phyloP scores from a whole-genome alignment of 2,329 filamentous ascomycete genomes.

The Penicillium sp. region DNA sequence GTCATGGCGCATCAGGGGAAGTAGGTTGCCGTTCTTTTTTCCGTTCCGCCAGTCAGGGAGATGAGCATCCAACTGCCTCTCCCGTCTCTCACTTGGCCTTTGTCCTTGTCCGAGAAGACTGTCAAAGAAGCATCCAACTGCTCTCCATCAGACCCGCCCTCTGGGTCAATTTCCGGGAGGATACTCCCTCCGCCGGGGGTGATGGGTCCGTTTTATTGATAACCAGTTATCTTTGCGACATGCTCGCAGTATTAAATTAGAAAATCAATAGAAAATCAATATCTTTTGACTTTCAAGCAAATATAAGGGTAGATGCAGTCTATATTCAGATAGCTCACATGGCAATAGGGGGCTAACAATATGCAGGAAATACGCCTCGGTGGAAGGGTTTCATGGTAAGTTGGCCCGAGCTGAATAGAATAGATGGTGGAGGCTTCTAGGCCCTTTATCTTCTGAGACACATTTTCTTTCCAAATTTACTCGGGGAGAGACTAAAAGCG shows the following conservation, averaged over 20 bases:
- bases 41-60: constrained; percentile 39
- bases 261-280: neutral
- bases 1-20: constrained; percentile 27
- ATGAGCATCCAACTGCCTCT: constrained; percentile 44
- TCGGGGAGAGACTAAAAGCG: no score
- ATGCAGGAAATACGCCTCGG: neutral
- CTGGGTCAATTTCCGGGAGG: constrained; percentile 17
- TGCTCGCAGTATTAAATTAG: constrained; percentile 6
- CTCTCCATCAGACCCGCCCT: constrained; percentile 39
- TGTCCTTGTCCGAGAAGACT: constrained; percentile 31
- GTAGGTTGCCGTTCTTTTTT: constrained; percentile 37
- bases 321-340: neutral
- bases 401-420: neutral
- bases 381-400: neutral
- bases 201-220: constrained; percentile 24
- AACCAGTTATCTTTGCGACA: constrained; percentile 10
- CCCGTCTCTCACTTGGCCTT: constrained; percentile 29
- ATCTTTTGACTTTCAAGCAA: neutral
- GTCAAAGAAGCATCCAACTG: constrained; percentile 46
- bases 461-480: no score
- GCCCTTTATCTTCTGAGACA: no score
- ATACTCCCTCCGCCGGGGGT: constrained; percentile 14
- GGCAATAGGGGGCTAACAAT: neutral
- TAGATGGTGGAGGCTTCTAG: no score
- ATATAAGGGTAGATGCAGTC: neutral